Evolutionary conservation across 1,284 basidiomycete genomes (phyloP).

Genomic region (Porogramme epimiltina): DNA sequence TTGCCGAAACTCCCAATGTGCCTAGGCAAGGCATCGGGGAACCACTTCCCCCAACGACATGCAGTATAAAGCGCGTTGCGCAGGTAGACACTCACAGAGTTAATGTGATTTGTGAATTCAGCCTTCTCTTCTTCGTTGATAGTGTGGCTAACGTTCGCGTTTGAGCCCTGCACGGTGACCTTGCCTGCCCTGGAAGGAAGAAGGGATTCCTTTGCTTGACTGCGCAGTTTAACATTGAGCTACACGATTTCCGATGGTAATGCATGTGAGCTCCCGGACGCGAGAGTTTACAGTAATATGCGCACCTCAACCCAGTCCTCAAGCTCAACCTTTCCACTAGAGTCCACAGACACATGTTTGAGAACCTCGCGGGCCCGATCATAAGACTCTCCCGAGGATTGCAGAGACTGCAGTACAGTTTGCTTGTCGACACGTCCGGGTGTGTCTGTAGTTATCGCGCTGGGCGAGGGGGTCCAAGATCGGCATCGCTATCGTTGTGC

Average conservation of each 20-base stretch:
- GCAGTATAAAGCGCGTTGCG: neutral
- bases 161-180: slow-evolving; percentile 93
- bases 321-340: slow-evolving; percentile 94
- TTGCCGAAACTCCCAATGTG: too few relatives aligned
- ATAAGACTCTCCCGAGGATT: slow-evolving; percentile 85
- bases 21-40: neutral
- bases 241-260: slow-evolving; percentile 36
- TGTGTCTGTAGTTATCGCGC: slow-evolving; percentile 82
- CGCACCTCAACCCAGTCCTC: slow-evolving; percentile 97
- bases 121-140: slow-evolving; percentile 97
- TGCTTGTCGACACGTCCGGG: slow-evolving; percentile 87
- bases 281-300: neutral
- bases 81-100: slow-evolving; percentile 61
- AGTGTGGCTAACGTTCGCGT: slow-evolving; percentile 95
- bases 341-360: slow-evolving; percentile 93
- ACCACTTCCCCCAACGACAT: too few relatives aligned
- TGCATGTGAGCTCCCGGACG: neutral
- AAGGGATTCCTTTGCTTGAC: slow-evolving; percentile 52
- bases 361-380: slow-evolving; percentile 90
- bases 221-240: slow-evolving; percentile 83
- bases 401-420: slow-evolving; percentile 75
- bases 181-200: slow-evolving; percentile 83
- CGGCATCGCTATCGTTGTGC: neutral
- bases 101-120: slow-evolving; percentile 98
- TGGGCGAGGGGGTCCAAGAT: slow-evolving; percentile 35